Base-by-base conservation (phyloP, 1,284 basidiomycete genomes). In the Trichosporon coremiiforme region DNA sequence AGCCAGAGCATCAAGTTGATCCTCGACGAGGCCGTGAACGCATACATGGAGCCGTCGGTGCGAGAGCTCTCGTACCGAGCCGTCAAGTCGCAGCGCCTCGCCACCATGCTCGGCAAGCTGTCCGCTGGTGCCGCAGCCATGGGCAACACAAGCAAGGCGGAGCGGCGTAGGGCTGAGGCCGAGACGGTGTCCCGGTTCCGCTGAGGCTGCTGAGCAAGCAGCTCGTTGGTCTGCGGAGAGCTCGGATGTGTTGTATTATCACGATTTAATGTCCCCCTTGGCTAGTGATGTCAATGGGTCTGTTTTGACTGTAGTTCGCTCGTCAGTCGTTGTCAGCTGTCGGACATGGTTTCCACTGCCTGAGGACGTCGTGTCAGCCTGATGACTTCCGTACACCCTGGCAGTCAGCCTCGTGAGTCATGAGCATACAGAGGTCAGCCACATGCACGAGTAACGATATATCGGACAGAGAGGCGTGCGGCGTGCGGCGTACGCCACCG, bases 91-190 rank as follows among this genome's bases (percentile, higher is more conserved):
- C 90, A 89, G 75, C 86, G 88, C 64, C 84, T 97, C n/a, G 89
- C 91, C 66, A 85, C 89, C 8, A 85, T 95, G 33, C 85, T 96
- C 13, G 89, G 92, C 75, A 96, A 96, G 82, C 89, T 90, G 0
- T 81, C 87, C 1, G 86, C 86, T 1, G 89, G 76, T 1, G 69
- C 76, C 15, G 68, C 66, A 12, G 75, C 69, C 8, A 64, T 70
- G 66, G 65, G 85, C 87, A 36, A 29, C 13, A 9, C 41, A 15
- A 29, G 17, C n/a, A 73, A 90, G 90, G 78, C 84, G 85, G 74
- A 93, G 77, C 88, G 86, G 76, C 87, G 92, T 66, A 86, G 90
- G 74, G 90, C 87, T 73, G 92, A 95, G 80, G 91, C 91, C n/a
- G 91, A 94, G 66, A 86, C 72, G 63, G 83, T 84, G 4, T 74